These are phyloP conservation scores for Chlamydomonas eustigma DNA, from an alignment of 139 green algal species.

Conservation along the genomic window DNA sequence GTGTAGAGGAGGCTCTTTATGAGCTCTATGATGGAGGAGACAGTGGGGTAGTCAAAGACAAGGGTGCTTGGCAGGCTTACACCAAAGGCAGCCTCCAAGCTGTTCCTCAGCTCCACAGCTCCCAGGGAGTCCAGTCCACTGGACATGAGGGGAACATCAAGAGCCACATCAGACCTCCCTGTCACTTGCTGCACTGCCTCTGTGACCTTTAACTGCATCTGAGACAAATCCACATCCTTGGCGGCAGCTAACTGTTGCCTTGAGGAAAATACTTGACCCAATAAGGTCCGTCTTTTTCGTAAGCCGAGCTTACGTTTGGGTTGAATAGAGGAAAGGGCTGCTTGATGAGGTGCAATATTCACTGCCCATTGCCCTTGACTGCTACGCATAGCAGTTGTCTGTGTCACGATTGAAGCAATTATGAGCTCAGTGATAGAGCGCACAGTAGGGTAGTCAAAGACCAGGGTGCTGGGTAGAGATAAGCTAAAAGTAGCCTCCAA, in stretches of 20 bases:
- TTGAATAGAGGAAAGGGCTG: too few relatives aligned
- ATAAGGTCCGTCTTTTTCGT: too few relatives aligned
- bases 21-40: constrained; percentile 38
- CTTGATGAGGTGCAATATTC: too few relatives aligned
- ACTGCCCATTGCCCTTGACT: too few relatives aligned
- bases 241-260: too few relatives aligned
- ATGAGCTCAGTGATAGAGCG: not conserved
- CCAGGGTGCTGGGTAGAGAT: constrained; percentile 59
- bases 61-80: constrained; percentile 43
- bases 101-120: constrained; percentile 78
- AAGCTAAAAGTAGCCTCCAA: constrained; percentile 49
- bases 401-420: too few relatives aligned
- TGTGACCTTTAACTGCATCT: not conserved
- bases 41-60: constrained; percentile 76
- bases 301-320: too few relatives aligned
- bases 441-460: constrained; percentile 62
- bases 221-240: not conserved
- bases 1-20: too few relatives aligned
- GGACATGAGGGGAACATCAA: constrained; percentile 17
- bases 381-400: too few relatives aligned
- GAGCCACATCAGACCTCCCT: not conserved
- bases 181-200: constrained; percentile 2
- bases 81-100: constrained; percentile 49
- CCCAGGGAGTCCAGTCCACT: constrained; percentile 40
- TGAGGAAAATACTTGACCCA: too few relatives aligned